These are phyloP conservation scores for Leucosporidium scottii DNA, from an alignment of 768 basidiomycete species.

Conservation along the genomic window DNA sequence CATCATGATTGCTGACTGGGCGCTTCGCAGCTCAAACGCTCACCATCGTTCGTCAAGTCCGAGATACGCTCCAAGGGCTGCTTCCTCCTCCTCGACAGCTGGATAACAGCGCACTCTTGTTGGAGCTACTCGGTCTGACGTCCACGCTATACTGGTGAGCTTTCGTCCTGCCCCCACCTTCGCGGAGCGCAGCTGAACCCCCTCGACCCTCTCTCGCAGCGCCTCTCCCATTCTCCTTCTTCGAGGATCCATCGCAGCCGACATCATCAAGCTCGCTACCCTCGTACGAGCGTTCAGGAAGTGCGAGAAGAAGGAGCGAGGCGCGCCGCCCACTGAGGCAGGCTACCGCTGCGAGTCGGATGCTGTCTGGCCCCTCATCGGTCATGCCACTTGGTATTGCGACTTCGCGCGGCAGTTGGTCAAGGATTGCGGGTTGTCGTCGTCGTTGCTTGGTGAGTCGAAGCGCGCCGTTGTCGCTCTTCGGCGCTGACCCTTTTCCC, in stretches of 20 bases:
- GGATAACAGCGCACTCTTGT: background rate
- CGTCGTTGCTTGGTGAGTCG: background rate
- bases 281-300: background rate
- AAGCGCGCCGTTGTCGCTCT: no score
- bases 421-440: background rate
- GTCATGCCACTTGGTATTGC: constrained; percentile 1
- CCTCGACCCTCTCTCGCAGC: background rate
- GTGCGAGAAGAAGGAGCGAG: constrained; percentile 1
- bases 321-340: background rate
- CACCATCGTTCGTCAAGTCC: background rate
- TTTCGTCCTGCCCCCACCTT: background rate
- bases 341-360: background rate
- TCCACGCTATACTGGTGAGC: constrained; percentile 5
- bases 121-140: constrained; percentile 11
- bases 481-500: background rate
- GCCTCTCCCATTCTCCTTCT: background rate
- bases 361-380: constrained; percentile 13
- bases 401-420: background rate
- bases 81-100: background rate
- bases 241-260: background rate
- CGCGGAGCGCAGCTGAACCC: no score
- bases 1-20: background rate
- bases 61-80: background rate
- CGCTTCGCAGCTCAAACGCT: background rate
- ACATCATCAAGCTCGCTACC: background rate